phyloP scores from a whole-genome alignment of 495 filamentous ascomycete genomes.

The Aspergillus wentii region DNA sequence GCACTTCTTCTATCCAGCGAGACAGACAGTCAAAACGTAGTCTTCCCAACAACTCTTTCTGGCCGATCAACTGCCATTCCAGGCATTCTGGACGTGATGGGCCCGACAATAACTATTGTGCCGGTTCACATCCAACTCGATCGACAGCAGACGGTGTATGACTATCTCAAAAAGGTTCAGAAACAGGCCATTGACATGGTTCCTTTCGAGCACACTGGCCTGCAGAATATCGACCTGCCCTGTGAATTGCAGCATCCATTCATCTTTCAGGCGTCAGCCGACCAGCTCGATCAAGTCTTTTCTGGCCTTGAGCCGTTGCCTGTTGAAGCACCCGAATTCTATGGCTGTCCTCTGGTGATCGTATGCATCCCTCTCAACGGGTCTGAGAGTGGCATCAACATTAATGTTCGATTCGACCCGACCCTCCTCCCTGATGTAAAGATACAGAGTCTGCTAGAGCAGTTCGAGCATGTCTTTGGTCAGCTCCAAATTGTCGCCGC shows the following conservation, averaged over 20 bases:
- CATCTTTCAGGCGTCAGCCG: conserved; percentile 39
- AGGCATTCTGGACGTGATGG: conserved; percentile 35
- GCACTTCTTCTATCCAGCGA: conserved; percentile 26
- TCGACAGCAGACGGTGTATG: conserved; percentile 11
- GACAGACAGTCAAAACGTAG: conserved; percentile 29
- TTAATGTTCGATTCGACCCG: conserved; percentile 8
- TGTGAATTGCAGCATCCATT: conserved; percentile 52
- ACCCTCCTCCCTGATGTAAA: not conserved
- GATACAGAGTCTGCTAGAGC: not conserved
- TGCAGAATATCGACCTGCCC: conserved; percentile 52
- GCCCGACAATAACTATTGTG: conserved; percentile 38
- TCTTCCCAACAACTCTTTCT: conserved; percentile 33
- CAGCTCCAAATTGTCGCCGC: conserved; percentile 9
- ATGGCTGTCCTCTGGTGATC: conserved; percentile 27
- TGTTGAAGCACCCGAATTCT: conserved; percentile 26
- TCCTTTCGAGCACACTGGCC: conserved; percentile 38
- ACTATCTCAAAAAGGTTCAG: conserved; percentile 28
- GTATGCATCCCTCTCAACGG: conserved; percentile 15
- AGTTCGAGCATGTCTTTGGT: conserved; percentile 11
- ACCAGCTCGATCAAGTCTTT: conserved; percentile 1
- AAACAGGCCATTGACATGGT: conserved; percentile 31
- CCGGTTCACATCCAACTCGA: conserved; percentile 28
- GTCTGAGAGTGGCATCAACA: conserved; percentile 1
- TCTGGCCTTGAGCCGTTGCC: conserved; percentile 3
- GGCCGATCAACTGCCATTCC: conserved; percentile 33